These are phyloP conservation scores for Annulohypoxylon truncatum DNA, from an alignment of 2,329 filamentous ascomycete genomes.

Conservation along the genomic window DNA sequence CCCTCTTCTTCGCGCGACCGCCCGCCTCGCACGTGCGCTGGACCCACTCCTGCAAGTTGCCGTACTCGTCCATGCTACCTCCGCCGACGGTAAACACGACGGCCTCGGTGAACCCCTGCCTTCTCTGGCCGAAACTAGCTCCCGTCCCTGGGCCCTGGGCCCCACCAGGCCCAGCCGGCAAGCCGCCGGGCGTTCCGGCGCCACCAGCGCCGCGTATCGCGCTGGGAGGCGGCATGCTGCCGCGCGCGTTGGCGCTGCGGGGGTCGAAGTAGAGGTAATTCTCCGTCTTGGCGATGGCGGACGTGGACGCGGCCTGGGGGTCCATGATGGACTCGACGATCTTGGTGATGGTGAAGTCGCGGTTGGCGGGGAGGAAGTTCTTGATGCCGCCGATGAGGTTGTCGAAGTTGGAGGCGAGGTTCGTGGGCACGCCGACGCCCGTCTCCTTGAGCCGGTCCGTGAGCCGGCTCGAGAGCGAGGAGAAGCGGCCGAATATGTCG, in stretches of 20 bases:
- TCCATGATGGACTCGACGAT: conserved; percentile 99
- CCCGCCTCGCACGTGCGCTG: conserved; percentile 71
- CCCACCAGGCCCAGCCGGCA: conserved; percentile 60
- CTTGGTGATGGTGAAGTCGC: conserved; percentile 95
- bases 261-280: conserved; percentile 98
- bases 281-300: conserved; percentile 95
- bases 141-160: conserved; percentile 71
- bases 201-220: conserved; percentile 63
- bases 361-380: conserved; percentile 96
- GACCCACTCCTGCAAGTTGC: conserved; percentile 97
- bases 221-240: conserved; percentile 86
- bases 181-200: conserved; percentile 55
- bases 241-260: conserved; percentile 89
- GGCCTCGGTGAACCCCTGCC: conserved; percentile 89
- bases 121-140: conserved; percentile 89
- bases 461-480: conserved; percentile 87
- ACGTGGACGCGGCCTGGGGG: conserved; percentile 86
- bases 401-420: conserved; percentile 84
- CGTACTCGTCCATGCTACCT: conserved; percentile 98
- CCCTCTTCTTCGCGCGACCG: conserved; percentile 77
- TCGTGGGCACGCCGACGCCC: conserved; percentile 75
- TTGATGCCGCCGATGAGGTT: conserved; percentile 95
- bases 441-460: conserved; percentile 96
- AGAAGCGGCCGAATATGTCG: conserved; percentile 93
- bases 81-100: conserved; percentile 96